phyloP scores from a whole-genome alignment of 2,329 filamentous ascomycete species.

The Samsoniella hepiali region DNA sequence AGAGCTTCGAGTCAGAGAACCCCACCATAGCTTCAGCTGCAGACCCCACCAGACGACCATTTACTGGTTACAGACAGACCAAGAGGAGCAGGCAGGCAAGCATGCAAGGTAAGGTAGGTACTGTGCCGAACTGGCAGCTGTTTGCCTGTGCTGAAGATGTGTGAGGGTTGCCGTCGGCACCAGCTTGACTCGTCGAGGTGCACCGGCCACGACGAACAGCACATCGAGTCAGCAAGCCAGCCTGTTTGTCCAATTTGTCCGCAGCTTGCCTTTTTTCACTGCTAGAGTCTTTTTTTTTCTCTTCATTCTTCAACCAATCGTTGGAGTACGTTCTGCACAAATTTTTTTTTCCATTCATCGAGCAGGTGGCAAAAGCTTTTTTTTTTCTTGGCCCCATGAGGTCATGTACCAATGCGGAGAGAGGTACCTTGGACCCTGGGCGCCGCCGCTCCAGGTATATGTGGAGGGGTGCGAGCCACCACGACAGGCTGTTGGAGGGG shows the following conservation, averaged over 20 bases:
- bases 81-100: no score
- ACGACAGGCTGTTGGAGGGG: background rate
- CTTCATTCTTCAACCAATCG: no score
- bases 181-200: slow-evolving; percentile 14
- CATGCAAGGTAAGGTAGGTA: background rate
- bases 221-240: slow-evolving; percentile 13
- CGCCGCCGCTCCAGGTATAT: background rate
- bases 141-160: background rate
- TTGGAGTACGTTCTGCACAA: no score
- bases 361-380: background rate
- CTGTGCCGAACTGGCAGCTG: background rate
- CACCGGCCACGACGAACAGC: slow-evolving; percentile 14
- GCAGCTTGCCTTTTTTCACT: background rate
- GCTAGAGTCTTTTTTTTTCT: no score
- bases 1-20: slow-evolving; percentile 16
- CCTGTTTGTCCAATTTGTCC: background rate
- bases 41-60: background rate
- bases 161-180: slow-evolving; percentile 5
- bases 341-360: background rate
- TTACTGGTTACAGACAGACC: background rate
- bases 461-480: background rate
- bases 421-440: background rate
- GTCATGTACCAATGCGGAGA: background rate
- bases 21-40: slow-evolving; percentile 18
- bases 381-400: background rate